Evolutionary conservation across 176 grass and related monocot species (phyloP), one percentile per base, ranked within the genome.

Genomic region (Chloris gayana): DNA sequence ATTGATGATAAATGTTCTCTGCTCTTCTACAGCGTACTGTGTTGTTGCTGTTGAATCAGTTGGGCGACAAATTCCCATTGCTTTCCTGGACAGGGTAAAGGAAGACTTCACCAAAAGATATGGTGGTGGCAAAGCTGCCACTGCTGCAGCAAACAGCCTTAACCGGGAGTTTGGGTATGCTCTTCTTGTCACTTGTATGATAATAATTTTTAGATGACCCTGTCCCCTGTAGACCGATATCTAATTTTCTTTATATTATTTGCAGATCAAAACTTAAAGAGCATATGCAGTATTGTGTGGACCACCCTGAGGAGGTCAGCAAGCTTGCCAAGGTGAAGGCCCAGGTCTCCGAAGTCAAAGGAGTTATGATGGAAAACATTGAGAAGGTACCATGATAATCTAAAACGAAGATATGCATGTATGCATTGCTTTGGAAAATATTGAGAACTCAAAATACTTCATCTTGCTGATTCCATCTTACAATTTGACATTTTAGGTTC

Each of bases 321-420:
- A 97, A 97, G 78, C 86, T 97, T 64, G 76, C 94, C 46, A 93
- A 97, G 77, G 94, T 97, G 65, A 97, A 97, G 80, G 94, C 94
- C 42, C 94, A 97, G 83, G 94, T 97, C 44, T 93, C 94, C 13
- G 94, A 97, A 80, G 94, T 97, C 66, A 97, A 97, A 91, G 94
- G 91, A 58, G 94, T 97, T 70, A 97, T 97, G 94, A 97, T 93
- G 94, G 94, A 93, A 82, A 97, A 97, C 35, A 97, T 97, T 42
- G 94, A 97, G 64, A 97, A 97, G 94, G 94, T 97, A 61, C 63
- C n/a, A 27, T 74, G 25, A 68, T 73, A 21, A 31, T 51, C 81
- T 21, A 59, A 25, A 70, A 22, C 8, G n/a, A 49, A 74, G 15
- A 18, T 65, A 38, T 27, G 31, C 37, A 56, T 59, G 9, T 69